Evolutionary conservation across 495 filamentous ascomycete species (phyloP).

Genomic region (Aspergillus bertholletiae): DNA sequence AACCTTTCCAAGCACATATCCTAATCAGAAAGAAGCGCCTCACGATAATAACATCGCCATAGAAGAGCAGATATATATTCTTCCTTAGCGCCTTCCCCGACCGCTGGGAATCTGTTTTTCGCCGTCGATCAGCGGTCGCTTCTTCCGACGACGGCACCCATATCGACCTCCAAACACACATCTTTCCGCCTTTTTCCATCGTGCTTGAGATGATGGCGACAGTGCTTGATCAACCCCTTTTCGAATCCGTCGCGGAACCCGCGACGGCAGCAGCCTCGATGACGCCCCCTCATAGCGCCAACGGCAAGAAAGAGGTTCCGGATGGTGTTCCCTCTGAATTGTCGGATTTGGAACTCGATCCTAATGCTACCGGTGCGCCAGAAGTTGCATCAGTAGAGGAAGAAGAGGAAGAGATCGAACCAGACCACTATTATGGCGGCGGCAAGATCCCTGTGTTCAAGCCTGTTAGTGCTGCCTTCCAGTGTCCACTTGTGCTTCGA

Average conservation of each 20-base stretch:
- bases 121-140: slow-evolving; percentile 52
- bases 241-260: slow-evolving; percentile 24
- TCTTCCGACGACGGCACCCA: slow-evolving; percentile 40
- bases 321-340: slow-evolving; percentile 43
- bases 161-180: slow-evolving; percentile 9
- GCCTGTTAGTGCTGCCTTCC: slow-evolving; percentile 55
- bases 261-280: slow-evolving; percentile 36
- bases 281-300: slow-evolving; percentile 44
- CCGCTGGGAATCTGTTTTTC: slow-evolving; percentile 41
- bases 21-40: background rate
- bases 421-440: slow-evolving; percentile 81
- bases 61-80: slow-evolving; percentile 5
- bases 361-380: slow-evolving; percentile 21
- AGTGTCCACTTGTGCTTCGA: background rate
- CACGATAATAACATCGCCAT: slow-evolving; percentile 9
- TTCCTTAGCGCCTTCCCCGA: slow-evolving; percentile 27
- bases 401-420: slow-evolving; percentile 68
- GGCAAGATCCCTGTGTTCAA: slow-evolving; percentile 92
- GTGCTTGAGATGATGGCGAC: slow-evolving; percentile 31
- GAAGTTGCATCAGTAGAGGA: slow-evolving; percentile 30
- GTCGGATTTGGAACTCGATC: slow-evolving; percentile 45
- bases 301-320: slow-evolving; percentile 40
- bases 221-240: slow-evolving; percentile 28
- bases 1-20: background rate
- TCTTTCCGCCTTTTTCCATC: slow-evolving; percentile 12